phyloP scores from a whole-genome alignment of 805 yeast species.

The Metschnikowia koreensis region DNA sequence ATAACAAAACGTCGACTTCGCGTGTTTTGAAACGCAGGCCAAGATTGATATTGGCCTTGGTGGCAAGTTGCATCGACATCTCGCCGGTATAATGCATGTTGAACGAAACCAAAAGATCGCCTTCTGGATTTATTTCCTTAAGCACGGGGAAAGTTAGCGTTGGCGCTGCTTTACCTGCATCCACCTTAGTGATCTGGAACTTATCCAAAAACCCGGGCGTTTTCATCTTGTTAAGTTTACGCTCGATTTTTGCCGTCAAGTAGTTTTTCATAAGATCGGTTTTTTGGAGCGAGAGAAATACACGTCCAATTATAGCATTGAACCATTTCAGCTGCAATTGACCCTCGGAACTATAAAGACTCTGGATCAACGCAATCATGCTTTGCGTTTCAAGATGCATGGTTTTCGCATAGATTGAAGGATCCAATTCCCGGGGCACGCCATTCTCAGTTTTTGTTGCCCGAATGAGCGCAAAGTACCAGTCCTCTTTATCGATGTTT shows the following conservation, averaged over 20 bases:
- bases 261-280: conserved; percentile 64
- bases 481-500: conserved; percentile 84
- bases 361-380: conserved; percentile 70
- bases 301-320: conserved; percentile 80
- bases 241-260: conserved; percentile 58
- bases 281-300: conserved; percentile 72
- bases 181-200: conserved; percentile 66
- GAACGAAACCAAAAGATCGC: conserved; percentile 60
- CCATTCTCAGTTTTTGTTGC: conserved; percentile 55
- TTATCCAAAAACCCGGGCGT: conserved; percentile 88
- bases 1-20: conserved; percentile 72
- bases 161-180: conserved; percentile 81
- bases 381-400: conserved; percentile 69
- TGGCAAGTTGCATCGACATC: conserved; percentile 72
- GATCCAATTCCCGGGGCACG: conserved; percentile 28
- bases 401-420: conserved; percentile 67
- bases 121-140: conserved; percentile 73
- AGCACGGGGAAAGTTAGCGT: conserved; percentile 70
- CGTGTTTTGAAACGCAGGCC: conserved; percentile 73
- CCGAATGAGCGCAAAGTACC: conserved; percentile 83
- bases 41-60: conserved; percentile 72
- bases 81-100: conserved; percentile 72
- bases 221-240: conserved; percentile 74
- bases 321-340: conserved; percentile 86
- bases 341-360: conserved; percentile 77